Conservation (phyloP, 176 grass and related monocot genomes). For the Musa itinerans region DNA sequence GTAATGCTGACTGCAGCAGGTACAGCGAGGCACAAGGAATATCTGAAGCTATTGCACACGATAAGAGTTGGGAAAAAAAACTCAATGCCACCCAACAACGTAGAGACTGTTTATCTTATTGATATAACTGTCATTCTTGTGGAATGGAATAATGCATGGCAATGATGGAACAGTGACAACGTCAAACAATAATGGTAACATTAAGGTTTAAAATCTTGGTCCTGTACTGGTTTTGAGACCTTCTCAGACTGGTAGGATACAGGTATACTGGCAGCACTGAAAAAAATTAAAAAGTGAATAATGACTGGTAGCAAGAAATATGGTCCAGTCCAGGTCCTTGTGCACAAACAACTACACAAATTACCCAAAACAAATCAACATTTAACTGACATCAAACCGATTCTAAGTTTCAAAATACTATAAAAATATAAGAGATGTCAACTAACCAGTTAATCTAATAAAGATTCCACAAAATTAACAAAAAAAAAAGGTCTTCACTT, state of each 20-base stretch:
- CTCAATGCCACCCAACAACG: background rate
- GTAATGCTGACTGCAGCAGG: background rate
- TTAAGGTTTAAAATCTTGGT: too few species aligned
- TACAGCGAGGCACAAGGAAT: background rate
- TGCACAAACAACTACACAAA: too few species aligned
- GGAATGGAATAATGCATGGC: background rate
- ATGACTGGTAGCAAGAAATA: too few species aligned
- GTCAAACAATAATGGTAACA: too few species aligned
- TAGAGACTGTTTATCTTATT: background rate
- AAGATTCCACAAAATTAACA: slow-evolving; percentile 13
- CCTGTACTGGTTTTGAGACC: too few species aligned
- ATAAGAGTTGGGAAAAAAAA: background rate
- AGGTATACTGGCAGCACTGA: too few species aligned
- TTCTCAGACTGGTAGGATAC: too few species aligned
- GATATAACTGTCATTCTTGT: background rate
- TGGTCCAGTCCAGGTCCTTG: background rate
- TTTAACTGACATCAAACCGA: background rate
- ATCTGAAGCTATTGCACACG: background rate
- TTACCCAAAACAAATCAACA: too few species aligned
- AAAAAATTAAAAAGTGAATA: too few species aligned
- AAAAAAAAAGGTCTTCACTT: background rate
- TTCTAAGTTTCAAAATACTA: background rate
- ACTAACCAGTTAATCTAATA: slow-evolving; percentile 3
- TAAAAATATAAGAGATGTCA: background rate
- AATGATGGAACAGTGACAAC: background rate